phyloP scores from a whole-genome alignment of 2,329 filamentous ascomycete genomes.

The Mycosphaerelloides madeirae region DNA sequence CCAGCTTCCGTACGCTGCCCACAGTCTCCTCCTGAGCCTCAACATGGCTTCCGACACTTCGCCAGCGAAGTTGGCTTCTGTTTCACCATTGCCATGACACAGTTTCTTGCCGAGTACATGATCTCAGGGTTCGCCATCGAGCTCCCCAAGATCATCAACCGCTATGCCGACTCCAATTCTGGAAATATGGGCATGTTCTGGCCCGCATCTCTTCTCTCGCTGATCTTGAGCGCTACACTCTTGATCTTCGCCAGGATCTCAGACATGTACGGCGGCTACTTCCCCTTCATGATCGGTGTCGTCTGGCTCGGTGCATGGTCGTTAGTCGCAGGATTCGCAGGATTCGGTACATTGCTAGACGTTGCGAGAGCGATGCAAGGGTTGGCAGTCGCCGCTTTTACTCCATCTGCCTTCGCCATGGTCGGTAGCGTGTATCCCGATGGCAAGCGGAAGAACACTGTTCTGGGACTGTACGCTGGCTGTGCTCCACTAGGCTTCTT shows the following conservation, averaged over 20 bases:
- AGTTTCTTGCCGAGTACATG: slow-evolving; percentile 35
- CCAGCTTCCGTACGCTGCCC: not conserved
- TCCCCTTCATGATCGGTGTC: slow-evolving; percentile 32
- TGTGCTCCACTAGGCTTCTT: slow-evolving; percentile 36
- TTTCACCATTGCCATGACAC: slow-evolving; percentile 34
- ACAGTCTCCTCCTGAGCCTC: slow-evolving; percentile 9
- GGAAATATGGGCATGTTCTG: slow-evolving; percentile 30
- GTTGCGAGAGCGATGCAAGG: slow-evolving; percentile 35
- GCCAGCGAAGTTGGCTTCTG: slow-evolving; percentile 32
- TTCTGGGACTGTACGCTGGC: slow-evolving; percentile 34
- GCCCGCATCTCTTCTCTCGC: slow-evolving; percentile 33
- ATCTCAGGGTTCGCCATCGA: slow-evolving; percentile 36
- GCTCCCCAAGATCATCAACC: slow-evolving; percentile 26
- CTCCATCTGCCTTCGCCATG: slow-evolving; percentile 32
- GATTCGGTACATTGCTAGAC: slow-evolving; percentile 25
- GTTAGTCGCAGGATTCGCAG: slow-evolving; percentile 30
- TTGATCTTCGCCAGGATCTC: slow-evolving; percentile 32
- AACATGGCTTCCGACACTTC: slow-evolving; percentile 25
- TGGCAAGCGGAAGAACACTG: slow-evolving; percentile 31
- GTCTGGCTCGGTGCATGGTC: slow-evolving; percentile 34
- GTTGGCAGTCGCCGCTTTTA: slow-evolving; percentile 34
- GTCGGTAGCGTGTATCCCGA: slow-evolving; percentile 31
- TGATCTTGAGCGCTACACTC: slow-evolving; percentile 32
- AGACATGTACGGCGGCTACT: slow-evolving; percentile 36
- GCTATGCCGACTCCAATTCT: slow-evolving; percentile 6